Percentiles rank a stretch among this genome's conserved stretches.
phyloP scores from a whole-genome alignment of 768 basidiomycete species.

The Mycena olivaceomarginata region DNA sequence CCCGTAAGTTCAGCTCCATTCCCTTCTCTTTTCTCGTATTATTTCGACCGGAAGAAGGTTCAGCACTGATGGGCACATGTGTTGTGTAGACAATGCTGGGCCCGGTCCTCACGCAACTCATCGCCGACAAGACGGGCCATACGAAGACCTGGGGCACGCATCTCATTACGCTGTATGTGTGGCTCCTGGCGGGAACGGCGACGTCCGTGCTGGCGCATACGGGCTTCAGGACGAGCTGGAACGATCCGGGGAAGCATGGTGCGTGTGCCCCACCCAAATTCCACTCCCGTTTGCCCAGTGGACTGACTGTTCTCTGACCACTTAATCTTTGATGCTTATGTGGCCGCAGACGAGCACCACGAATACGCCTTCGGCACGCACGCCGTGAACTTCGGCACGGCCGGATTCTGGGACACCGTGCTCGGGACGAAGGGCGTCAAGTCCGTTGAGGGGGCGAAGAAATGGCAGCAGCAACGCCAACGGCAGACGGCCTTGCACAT shows the following conservation, averaged over 20 bases:
- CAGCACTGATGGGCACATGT: too few relatives aligned
- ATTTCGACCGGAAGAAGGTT: too few relatives aligned
- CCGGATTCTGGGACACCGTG: slow-evolving; percentile 32
- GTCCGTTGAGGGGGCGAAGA: slow-evolving; percentile 4
- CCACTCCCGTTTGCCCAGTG: neutral
- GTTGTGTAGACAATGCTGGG: slow-evolving; percentile 8
- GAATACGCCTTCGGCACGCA: slow-evolving; percentile 26
- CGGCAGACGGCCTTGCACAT: slow-evolving; percentile 6
- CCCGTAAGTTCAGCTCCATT: neutral
- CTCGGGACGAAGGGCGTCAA: slow-evolving; percentile 25
- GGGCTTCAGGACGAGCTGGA: slow-evolving; percentile 35
- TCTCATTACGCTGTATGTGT: slow-evolving; percentile 29
- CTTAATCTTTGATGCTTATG: neutral
- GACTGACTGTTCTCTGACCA: neutral
- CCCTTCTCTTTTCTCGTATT: too few relatives aligned
- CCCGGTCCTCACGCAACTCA: slow-evolving; percentile 27
- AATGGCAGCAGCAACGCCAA: slow-evolving; percentile 18
- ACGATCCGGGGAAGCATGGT: slow-evolving; percentile 35
- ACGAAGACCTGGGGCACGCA: slow-evolving; percentile 27
- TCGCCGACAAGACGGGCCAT: slow-evolving; percentile 28
- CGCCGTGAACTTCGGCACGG: slow-evolving; percentile 32
- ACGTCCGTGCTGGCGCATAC: slow-evolving; percentile 36
- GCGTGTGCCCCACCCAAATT: neutral
- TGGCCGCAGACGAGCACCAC: slow-evolving; percentile 27
- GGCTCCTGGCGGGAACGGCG: slow-evolving; percentile 33